These are phyloP conservation scores for Fusarium hainanense DNA, from an alignment of 2,329 filamentous ascomycete genomes.

Conservation along the genomic window DNA sequence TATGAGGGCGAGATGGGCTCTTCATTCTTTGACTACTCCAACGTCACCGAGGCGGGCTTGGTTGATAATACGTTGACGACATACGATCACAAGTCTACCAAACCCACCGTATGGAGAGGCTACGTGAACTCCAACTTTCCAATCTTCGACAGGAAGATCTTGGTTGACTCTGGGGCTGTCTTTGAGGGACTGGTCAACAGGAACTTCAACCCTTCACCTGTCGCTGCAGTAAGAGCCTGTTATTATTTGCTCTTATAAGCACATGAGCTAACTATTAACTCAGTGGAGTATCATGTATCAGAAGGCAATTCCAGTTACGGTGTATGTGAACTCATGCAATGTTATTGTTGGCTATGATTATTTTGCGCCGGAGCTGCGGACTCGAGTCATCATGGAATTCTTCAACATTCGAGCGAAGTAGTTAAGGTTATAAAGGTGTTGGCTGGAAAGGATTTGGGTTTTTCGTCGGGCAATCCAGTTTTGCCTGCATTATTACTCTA, in stretches of 20 bases:
- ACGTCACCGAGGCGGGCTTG: constrained; percentile 49
- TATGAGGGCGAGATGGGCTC: constrained; percentile 45
- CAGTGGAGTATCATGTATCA: constrained; percentile 55
- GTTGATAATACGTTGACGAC: constrained; percentile 52
- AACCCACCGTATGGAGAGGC: constrained; percentile 47
- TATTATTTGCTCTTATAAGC: rapidly evolving
- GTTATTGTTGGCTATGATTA: constrained; percentile 54
- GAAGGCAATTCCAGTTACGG: constrained; percentile 50
- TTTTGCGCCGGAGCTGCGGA: constrained; percentile 45
- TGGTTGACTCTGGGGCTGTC: constrained; percentile 43
- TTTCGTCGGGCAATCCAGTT: neutral
- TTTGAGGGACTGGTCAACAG: constrained; percentile 42
- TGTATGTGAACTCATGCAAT: constrained; percentile 50
- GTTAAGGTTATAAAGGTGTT: no score
- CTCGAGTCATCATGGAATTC: constrained; percentile 47
- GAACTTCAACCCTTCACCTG: constrained; percentile 27
- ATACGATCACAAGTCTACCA: constrained; percentile 25
- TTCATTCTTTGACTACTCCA: constrained; percentile 52
- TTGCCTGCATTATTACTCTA: neutral
- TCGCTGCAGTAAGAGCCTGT: constrained; percentile 42
- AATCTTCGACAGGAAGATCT: constrained; percentile 46
- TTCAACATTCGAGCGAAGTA: constrained; percentile 44
- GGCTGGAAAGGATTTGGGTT: neutral
- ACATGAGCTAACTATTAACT: neutral
- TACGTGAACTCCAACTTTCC: constrained; percentile 55